These are phyloP conservation scores for Aspergillus coremiiformis DNA, from an alignment of 495 filamentous ascomycete species.

Conservation along the genomic window DNA sequence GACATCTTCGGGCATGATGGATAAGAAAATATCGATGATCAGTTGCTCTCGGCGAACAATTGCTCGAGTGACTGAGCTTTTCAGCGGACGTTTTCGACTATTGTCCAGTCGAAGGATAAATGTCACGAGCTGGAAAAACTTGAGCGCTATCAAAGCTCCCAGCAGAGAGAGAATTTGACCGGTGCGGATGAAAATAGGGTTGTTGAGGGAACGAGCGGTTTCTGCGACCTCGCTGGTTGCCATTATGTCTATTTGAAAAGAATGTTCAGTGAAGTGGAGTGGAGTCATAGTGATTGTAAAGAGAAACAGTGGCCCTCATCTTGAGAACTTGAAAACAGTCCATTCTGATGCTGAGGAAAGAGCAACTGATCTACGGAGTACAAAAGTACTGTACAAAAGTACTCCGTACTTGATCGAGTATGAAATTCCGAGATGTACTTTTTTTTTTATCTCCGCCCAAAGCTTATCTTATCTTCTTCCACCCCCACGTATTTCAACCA, in stretches of 20 bases:
- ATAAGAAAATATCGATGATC: slow-evolving; percentile 9
- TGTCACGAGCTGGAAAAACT: slow-evolving; percentile 6
- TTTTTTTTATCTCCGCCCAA: too few species aligned
- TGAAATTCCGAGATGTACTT: too few species aligned
- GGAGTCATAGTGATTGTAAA: too few species aligned
- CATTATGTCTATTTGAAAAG: neutral
- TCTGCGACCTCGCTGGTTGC: neutral
- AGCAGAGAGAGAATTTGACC: slow-evolving; percentile 1
- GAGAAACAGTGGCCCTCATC: too few species aligned
- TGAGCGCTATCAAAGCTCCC: slow-evolving; percentile 2
- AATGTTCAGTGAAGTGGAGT: too few species aligned
- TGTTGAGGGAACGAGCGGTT: neutral
- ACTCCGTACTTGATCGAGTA: too few species aligned
- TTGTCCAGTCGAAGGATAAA: slow-evolving; percentile 1
- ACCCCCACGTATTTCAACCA: neutral
- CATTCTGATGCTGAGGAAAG: neutral
- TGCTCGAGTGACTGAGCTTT: slow-evolving; percentile 2
- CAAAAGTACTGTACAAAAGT: too few species aligned
- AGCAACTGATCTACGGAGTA: too few species aligned
- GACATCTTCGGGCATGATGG: neutral
- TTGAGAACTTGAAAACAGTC: too few species aligned
- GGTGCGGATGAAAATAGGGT: slow-evolving; percentile 2
- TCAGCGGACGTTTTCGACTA: neutral
- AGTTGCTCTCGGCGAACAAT: slow-evolving; percentile 13
- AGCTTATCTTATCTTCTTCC: neutral